These are phyloP conservation scores for Termitomyces sp. DNA, from an alignment of 768 basidiomycete genomes.

Conservation along the genomic window DNA sequence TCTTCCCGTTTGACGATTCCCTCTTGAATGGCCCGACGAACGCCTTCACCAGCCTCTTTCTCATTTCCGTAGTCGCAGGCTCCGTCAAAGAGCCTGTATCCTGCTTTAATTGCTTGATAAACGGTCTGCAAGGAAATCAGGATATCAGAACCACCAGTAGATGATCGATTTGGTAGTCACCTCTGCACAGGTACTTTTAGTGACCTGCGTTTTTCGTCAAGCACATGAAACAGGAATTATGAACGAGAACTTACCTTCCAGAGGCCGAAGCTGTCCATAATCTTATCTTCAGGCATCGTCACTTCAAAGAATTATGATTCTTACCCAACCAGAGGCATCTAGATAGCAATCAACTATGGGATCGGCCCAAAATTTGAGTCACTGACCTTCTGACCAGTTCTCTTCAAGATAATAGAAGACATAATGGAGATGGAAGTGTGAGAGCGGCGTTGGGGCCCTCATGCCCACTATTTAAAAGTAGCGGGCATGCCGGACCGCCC, in stretches of 20 bases:
- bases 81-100: conserved; percentile 85
- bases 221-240: conserved; percentile 21
- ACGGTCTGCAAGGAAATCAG: conserved; percentile 51
- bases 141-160: not conserved
- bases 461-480: not conserved
- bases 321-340: conserved; percentile 77
- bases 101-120: conserved; percentile 81
- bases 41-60: conserved; percentile 77
- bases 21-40: conserved; percentile 72
- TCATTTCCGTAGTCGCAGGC: conserved; percentile 91
- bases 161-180: conserved; percentile 25
- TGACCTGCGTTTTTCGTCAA: conserved; percentile 48
- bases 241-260: conserved; percentile 52
- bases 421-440: conserved; percentile 26
- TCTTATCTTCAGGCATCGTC: conserved; percentile 6
- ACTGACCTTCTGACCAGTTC: conserved; percentile 56
- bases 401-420: conserved; percentile 51
- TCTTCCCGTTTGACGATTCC: conserved; percentile 88
- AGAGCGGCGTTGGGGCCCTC: not conserved
- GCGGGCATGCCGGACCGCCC: not conserved
- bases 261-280: conserved; percentile 51
- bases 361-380: not conserved
- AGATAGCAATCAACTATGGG: not conserved
- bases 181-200: conserved; percentile 56
- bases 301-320: conserved; percentile 13